A percentile compares a stretch with the other conserved stretches of the same genome.
These are phyloP conservation scores for Thelephora aurantiotincta DNA, from an alignment of 768 basidiomycete species.

Conservation along the genomic window DNA sequence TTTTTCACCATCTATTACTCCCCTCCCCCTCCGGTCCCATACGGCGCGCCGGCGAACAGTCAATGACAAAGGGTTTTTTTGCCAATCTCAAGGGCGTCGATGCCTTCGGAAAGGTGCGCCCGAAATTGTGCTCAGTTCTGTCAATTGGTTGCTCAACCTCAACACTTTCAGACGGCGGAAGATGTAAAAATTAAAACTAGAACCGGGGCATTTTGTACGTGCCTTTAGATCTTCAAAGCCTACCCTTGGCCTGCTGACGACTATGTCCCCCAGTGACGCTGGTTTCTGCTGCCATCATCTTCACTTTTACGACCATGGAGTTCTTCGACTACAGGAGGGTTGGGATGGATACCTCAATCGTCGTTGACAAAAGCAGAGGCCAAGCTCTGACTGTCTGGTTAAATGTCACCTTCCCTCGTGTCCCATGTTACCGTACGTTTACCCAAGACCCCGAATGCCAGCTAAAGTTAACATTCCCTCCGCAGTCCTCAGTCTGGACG, in stretches of 20 bases:
- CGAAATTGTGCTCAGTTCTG: not conserved
- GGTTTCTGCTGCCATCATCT: slow-evolving; percentile 81
- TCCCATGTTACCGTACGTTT: slow-evolving; percentile 80
- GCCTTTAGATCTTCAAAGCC: not conserved
- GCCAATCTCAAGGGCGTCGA: slow-evolving; percentile 80
- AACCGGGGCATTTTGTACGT: slow-evolving; percentile 79
- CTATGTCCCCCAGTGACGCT: slow-evolving; percentile 60
- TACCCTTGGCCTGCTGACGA: not conserved
- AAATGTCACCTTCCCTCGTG: slow-evolving; percentile 90
- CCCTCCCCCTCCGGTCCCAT: slow-evolving; percentile 4
- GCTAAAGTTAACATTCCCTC: not conserved
- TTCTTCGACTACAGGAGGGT: slow-evolving; percentile 91
- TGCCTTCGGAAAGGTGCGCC: slow-evolving; percentile 95
- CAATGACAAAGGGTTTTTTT: slow-evolving; percentile 70
- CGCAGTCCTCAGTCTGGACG: slow-evolving; percentile 85
- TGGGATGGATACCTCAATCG: slow-evolving; percentile 77
- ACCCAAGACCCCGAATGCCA: not conserved
- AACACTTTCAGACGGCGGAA: slow-evolving; percentile 68
- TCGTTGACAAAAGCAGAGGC: slow-evolving; percentile 90
- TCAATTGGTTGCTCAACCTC: not conserved
- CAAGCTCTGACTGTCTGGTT: slow-evolving; percentile 86
- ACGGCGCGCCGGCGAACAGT: slow-evolving; percentile 10
- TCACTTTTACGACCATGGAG: slow-evolving; percentile 84
- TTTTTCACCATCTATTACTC: slow-evolving; percentile 4
- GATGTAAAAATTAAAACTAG: slow-evolving; percentile 99